Evolutionary conservation across 176 grass and related monocot genomes (phyloP).

Genomic region (barley (Hordeum vulgare)): MorexV3_pseudomolecules_assembly NC_058519.1:440544921-440545420

Average conservation of each 20-base stretch:
- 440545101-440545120: neutral
- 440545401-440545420: slow-evolving; percentile 10
- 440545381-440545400: slow-evolving; percentile 11
- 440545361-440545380: neutral
- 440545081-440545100: neutral
- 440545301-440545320: neutral
- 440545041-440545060: slow-evolving; percentile 19
- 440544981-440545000: slow-evolving; percentile 72
- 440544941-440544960: slow-evolving; percentile 67
- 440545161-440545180: neutral
- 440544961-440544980: slow-evolving; percentile 59
- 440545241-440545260: neutral
- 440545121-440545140: neutral
- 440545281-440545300: neutral
- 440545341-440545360: slow-evolving; percentile 7
- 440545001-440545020: slow-evolving; percentile 86
- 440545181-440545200: neutral
- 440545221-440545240: neutral
- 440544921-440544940: slow-evolving; percentile 72
- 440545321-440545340: neutral
- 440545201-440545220: neutral
- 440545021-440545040: slow-evolving; percentile 71
- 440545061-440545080: slow-evolving; percentile 4
- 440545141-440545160: neutral
- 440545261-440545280: neutral